phyloP scores from a whole-genome alignment of 495 filamentous ascomycete species.

The Xylaria grammica region DNA sequence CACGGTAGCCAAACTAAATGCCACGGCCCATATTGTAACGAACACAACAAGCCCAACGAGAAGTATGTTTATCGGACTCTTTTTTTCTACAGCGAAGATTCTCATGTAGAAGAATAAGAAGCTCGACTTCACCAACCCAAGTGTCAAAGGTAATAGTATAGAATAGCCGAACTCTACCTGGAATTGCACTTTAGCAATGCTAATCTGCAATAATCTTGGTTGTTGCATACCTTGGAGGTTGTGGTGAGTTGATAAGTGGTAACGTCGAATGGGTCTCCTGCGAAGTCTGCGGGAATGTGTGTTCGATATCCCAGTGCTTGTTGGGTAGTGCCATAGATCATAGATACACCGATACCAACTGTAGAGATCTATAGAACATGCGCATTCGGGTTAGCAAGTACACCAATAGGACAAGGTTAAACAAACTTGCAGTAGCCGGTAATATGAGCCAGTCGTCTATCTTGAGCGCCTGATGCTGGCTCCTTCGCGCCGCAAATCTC shows the following conservation, averaged over 20 bases:
- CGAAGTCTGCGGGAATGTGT: conserved; percentile 17
- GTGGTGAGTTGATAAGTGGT: conserved; percentile 15
- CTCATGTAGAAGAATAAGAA: conserved; percentile 39
- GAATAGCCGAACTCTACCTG: too few species aligned
- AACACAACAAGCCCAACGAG: conserved; percentile 12
- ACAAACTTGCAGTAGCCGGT: conserved; percentile 28
- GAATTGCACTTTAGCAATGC: too few species aligned
- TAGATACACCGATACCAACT: conserved; percentile 19
- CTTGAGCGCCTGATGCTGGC: conserved; percentile 27
- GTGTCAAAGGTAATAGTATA: conserved; percentile 25
- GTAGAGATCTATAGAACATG: background rate
- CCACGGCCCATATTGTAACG: conserved; percentile 11
- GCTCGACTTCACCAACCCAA: conserved; percentile 36
- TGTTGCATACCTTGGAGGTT: conserved; percentile 2
- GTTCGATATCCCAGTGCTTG: conserved; percentile 9
- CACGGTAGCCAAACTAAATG: conserved; percentile 19
- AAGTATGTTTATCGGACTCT: conserved; percentile 20
- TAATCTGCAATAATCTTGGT: too few species aligned
- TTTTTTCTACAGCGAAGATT: conserved; percentile 29
- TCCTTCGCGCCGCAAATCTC: conserved; percentile 28
- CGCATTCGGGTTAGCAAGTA: too few species aligned
- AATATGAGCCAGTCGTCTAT: conserved; percentile 40
- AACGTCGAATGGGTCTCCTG: conserved; percentile 14
- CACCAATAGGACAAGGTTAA: background rate
- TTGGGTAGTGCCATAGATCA: conserved; percentile 16